These are phyloP conservation scores for Epichloe sylvatica DNA, from an alignment of 2,329 filamentous ascomycete species.

Conservation along the genomic window DNA sequence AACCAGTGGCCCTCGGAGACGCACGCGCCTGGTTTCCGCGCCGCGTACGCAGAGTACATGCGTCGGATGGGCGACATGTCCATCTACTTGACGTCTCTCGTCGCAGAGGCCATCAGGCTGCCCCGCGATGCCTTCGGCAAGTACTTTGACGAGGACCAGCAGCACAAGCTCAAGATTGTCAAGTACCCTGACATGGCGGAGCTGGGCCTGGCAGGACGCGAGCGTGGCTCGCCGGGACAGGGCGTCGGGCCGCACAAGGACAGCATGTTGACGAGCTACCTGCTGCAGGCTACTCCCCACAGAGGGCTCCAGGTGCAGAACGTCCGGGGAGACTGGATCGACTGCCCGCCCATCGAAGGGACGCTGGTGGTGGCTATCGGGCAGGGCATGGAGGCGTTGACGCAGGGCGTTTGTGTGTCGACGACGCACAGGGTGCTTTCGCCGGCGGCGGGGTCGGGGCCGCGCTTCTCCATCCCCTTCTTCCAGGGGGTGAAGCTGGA, in stretches of 20 bases:
- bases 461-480: slow-evolving; percentile 71
- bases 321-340: slow-evolving; percentile 62
- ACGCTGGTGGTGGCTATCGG: slow-evolving; percentile 81
- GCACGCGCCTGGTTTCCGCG: slow-evolving; percentile 52
- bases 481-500: slow-evolving; percentile 77
- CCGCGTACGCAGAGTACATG: slow-evolving; percentile 63
- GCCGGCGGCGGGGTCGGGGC: slow-evolving; percentile 52
- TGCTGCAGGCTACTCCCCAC: slow-evolving; percentile 68
- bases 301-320: slow-evolving; percentile 74
- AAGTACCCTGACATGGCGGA: slow-evolving; percentile 65
- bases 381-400: slow-evolving; percentile 75
- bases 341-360: slow-evolving; percentile 59
- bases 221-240: slow-evolving; percentile 31
- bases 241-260: slow-evolving; percentile 72
- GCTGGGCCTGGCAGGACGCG: slow-evolving; percentile 26
- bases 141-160: slow-evolving; percentile 62
- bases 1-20: slow-evolving; percentile 62
- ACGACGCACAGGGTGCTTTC: slow-evolving; percentile 78
- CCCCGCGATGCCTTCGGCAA: slow-evolving; percentile 55
- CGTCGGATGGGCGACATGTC: slow-evolving; percentile 57
- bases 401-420: slow-evolving; percentile 64
- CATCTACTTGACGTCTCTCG: slow-evolving; percentile 60
- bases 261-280: slow-evolving; percentile 68
- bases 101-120: slow-evolving; percentile 71
- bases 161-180: slow-evolving; percentile 84